Conservation (phyloP, 352 stramenopile genomes). For the Peronospora destructor region DNA sequence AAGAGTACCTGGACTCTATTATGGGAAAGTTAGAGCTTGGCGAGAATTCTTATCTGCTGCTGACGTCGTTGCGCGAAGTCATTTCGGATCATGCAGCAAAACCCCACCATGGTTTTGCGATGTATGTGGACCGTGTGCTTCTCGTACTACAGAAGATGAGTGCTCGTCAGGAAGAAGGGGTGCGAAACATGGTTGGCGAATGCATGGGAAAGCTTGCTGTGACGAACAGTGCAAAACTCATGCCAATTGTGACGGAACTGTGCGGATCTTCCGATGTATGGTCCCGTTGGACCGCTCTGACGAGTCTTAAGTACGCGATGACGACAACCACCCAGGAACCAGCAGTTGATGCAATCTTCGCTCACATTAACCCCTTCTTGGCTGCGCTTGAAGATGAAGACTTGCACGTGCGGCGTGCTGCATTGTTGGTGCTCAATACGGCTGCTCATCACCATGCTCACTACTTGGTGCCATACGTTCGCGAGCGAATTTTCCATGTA, state of each 20-base stretch:
- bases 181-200: conserved; percentile 96
- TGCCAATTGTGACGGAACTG: conserved; percentile 86
- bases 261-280: conserved; percentile 46
- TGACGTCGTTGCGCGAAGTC: conserved; percentile 94
- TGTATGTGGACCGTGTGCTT: conserved; percentile 86
- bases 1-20: conserved; percentile 86
- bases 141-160: conserved; percentile 92
- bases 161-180: conserved; percentile 90
- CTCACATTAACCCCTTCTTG: conserved; percentile 87
- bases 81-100: conserved; percentile 82
- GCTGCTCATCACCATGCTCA: conserved; percentile 91
- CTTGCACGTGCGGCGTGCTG: conserved; percentile 90
- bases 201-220: conserved; percentile 93
- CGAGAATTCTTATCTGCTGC: conserved; percentile 94
- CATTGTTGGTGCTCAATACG: conserved; percentile 94
- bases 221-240: conserved; percentile 84
- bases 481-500: conserved; percentile 85
- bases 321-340: conserved; percentile 31
- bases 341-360: conserved; percentile 44
- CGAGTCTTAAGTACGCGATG: conserved; percentile 88
- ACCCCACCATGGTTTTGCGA: conserved; percentile 62
- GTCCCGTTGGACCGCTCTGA: conserved; percentile 88
- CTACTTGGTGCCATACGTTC: conserved; percentile 65
- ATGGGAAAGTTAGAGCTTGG: conserved; percentile 88
- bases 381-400: conserved; percentile 92